phyloP scores from a whole-genome alignment of 1,284 basidiomycete species.

The Hypsizygus ulmarius region DNA sequence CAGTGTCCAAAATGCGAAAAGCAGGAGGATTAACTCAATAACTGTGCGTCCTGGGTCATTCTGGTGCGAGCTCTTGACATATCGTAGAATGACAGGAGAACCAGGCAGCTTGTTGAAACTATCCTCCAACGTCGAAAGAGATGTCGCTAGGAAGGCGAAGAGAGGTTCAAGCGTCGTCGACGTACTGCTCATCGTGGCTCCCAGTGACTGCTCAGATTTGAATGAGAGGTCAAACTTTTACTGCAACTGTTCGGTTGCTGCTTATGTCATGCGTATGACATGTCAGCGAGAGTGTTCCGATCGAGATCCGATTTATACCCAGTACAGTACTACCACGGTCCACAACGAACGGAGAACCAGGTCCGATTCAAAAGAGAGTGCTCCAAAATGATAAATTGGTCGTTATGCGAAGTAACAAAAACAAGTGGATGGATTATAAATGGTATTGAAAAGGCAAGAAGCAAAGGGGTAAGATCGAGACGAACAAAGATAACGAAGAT shows the following conservation, averaged over 20 bases:
- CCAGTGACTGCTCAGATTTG: too few species aligned
- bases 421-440: neutral
- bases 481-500: neutral
- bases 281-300: too few species aligned
- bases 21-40: constrained; percentile 85
- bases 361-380: neutral
- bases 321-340: too few species aligned
- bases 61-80: constrained; percentile 87
- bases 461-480: neutral
- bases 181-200: constrained; percentile 26
- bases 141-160: constrained; percentile 56
- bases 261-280: too few species aligned
- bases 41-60: constrained; percentile 91
- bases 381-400: neutral
- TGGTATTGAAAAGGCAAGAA: too few species aligned
- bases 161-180: constrained; percentile 54
- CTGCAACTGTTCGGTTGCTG: too few species aligned
- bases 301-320: too few species aligned
- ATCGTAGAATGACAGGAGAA: constrained; percentile 86
- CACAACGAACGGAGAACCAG: too few species aligned
- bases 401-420: neutral
- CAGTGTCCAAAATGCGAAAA: constrained; percentile 88
- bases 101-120: constrained; percentile 80
- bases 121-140: constrained; percentile 52
- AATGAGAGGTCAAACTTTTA: too few species aligned